phyloP scores from a whole-genome alignment of 2,329 filamentous ascomycete genomes.

The Didymosphaeria variabile region DNA sequence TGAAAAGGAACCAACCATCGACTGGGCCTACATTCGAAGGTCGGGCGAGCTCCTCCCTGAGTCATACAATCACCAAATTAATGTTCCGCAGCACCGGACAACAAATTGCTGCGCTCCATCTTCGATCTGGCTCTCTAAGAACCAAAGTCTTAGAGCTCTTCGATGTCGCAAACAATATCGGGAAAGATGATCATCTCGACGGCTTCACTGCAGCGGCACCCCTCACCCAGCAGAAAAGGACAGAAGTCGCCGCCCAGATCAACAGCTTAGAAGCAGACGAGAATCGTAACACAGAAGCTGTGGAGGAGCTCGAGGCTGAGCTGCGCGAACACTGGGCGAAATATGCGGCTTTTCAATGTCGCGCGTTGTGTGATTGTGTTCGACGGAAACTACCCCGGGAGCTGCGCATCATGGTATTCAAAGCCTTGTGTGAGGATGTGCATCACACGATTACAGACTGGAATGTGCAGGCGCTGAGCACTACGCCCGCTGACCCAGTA shows the following conservation, averaged over 20 bases:
- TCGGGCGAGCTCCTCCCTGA: neutral
- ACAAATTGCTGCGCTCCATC: neutral
- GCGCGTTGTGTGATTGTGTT: conserved; percentile 1
- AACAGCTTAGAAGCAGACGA: neutral
- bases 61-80: neutral
- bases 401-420: conserved; percentile 2
- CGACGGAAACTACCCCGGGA: conserved; percentile 2
- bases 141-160: neutral
- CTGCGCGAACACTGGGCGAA: neutral
- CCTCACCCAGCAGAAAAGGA: neutral
- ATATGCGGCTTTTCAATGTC: conserved; percentile 1
- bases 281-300: neutral
- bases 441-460: conserved; percentile 7
- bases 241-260: conserved; percentile 1
- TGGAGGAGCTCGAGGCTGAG: conserved; percentile 4
- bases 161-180: conserved; percentile 5
- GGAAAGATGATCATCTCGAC: neutral
- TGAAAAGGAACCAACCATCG: neutral
- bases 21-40: conserved; percentile 9
- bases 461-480: neutral
- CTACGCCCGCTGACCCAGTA: neutral
- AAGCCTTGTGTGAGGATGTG: neutral
- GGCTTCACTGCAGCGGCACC: neutral
- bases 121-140: neutral
- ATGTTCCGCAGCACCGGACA: neutral